A percentile compares a stretch with the other conserved stretches of the same genome.
Evolutionary conservation across 2,329 filamentous ascomycete species (phyloP).

Genomic region (Diaporthe batatas): DNA sequence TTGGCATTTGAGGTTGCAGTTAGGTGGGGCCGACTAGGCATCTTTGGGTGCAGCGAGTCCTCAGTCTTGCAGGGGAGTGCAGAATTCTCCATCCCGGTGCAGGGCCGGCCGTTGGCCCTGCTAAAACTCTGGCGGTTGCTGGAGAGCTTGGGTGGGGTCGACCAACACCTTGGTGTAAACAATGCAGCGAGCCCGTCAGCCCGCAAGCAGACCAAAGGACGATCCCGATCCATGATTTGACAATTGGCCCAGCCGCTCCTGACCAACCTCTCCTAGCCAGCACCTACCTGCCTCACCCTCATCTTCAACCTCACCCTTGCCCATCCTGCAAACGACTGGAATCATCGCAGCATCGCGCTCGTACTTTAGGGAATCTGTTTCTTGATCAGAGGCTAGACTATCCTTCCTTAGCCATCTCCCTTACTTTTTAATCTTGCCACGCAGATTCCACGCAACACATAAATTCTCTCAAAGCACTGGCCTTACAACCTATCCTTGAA

Average conservation of each 20-base stretch:
- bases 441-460: slow-evolving; percentile 5
- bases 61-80: too few species aligned
- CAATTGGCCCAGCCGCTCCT: slow-evolving; percentile 25
- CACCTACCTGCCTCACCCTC: slow-evolving; percentile 17
- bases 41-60: too few species aligned
- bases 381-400: slow-evolving; percentile 16
- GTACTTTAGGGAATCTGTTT: slow-evolving; percentile 3
- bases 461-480: slow-evolving; percentile 7
- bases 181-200: slow-evolving; percentile 38
- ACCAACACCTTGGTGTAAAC: slow-evolving; percentile 39
- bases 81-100: too few species aligned
- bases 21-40: too few species aligned
- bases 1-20: too few species aligned
- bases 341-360: slow-evolving; percentile 20
- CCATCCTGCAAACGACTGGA: slow-evolving; percentile 3
- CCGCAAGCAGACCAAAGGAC: slow-evolving; percentile 18
- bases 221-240: slow-evolving; percentile 21
- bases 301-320: neutral
- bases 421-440: slow-evolving; percentile 3
- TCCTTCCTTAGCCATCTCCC: slow-evolving; percentile 25
- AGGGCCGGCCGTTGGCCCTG: neutral
- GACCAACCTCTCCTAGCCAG: neutral
- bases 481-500: neutral
- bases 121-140: slow-evolving; percentile 40
- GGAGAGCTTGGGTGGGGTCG: slow-evolving; percentile 36